Percentiles rank a stretch among this genome's conserved stretches.
phyloP scores from a whole-genome alignment of 176 grass and related monocot genomes.

The Alloteropsis semialata region DNA sequence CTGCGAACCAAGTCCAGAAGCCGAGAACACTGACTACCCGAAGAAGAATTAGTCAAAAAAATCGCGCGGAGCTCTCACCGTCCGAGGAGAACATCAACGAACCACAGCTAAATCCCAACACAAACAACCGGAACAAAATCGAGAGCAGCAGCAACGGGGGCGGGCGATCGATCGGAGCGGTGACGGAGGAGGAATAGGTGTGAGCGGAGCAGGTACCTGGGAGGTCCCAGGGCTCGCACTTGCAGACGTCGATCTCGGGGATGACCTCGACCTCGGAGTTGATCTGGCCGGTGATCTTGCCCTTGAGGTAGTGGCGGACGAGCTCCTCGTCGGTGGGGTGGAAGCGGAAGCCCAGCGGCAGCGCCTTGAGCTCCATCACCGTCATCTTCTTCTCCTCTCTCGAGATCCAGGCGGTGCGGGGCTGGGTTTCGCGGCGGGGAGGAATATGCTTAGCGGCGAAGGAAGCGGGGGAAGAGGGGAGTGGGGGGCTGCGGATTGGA shows the following conservation, averaged over 20 bases:
- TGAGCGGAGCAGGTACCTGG: constrained; percentile 39
- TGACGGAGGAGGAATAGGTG: not conserved
- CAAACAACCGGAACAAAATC: not conserved
- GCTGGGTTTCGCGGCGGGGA: not conserved
- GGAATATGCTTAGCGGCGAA: constrained; percentile 48
- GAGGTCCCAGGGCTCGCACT: constrained; percentile 99
- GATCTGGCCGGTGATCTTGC: constrained; percentile 84
- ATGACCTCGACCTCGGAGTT: constrained; percentile 71
- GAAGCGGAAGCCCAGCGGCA: constrained; percentile 95
- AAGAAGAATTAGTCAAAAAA: not conserved
- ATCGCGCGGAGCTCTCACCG: not conserved
- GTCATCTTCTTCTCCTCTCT: constrained; percentile 49
- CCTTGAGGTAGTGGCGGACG: constrained; percentile 85
- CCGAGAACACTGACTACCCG: not conserved
- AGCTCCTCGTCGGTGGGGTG: constrained; percentile 98
- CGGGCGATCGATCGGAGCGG: not conserved
- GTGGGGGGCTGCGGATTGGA: not conserved
- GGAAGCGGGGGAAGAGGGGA: not conserved
- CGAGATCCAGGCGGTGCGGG: not conserved
- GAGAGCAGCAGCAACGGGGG: not conserved
- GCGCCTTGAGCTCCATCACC: constrained; percentile 58
- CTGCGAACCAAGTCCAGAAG: not conserved
- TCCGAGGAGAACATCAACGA: not conserved
- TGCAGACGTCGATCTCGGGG: constrained; percentile 96
- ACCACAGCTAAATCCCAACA: too few relatives aligned